phyloP scores from a whole-genome alignment of 768 basidiomycete genomes.

The Boletus tylopilopsis region DNA sequence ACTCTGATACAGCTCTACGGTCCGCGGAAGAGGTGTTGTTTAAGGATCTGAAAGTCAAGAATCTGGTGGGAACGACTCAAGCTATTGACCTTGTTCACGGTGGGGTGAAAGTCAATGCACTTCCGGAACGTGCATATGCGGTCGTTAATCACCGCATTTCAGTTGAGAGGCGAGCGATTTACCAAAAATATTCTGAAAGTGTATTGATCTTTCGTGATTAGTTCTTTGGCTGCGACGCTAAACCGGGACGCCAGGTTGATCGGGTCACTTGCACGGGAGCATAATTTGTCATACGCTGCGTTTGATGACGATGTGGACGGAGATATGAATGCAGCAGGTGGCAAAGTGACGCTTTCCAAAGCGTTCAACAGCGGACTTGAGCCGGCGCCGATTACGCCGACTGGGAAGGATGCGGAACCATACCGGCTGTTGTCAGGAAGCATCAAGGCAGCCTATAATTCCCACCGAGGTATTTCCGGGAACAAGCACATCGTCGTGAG shows the following conservation, averaged over 20 bases:
- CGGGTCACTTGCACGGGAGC: conserved; percentile 42
- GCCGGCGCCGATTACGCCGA: conserved; percentile 64
- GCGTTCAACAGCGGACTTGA: conserved; percentile 49
- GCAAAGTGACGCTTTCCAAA: conserved; percentile 48
- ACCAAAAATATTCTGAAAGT: neutral
- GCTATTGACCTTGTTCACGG: conserved; percentile 71
- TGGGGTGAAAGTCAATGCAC: conserved; percentile 72
- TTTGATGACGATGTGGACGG: conserved; percentile 45
- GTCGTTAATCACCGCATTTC: conserved; percentile 73
- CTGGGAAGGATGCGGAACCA: conserved; percentile 28
- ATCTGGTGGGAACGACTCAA: conserved; percentile 66
- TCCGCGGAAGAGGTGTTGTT: conserved; percentile 47
- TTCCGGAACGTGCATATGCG: conserved; percentile 70
- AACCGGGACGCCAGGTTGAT: conserved; percentile 43
- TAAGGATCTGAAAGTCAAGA: conserved; percentile 38
- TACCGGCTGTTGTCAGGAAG: conserved; percentile 58
- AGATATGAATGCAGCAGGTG: conserved; percentile 33
- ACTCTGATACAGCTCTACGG: conserved; percentile 49
- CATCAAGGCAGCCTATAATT: conserved; percentile 58
- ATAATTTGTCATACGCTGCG: conserved; percentile 57
- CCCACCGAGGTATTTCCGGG: conserved; percentile 39
- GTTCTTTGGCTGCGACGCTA: conserved; percentile 41
- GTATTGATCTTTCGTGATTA: conserved; percentile 2
- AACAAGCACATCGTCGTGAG: conserved; percentile 36
- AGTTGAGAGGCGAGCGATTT: conserved; percentile 44